Evolutionary conservation across 495 filamentous ascomycete genomes (phyloP), one percentile per base, ranked within the genome.

Genomic region (Aspergillus diversus): DNA sequence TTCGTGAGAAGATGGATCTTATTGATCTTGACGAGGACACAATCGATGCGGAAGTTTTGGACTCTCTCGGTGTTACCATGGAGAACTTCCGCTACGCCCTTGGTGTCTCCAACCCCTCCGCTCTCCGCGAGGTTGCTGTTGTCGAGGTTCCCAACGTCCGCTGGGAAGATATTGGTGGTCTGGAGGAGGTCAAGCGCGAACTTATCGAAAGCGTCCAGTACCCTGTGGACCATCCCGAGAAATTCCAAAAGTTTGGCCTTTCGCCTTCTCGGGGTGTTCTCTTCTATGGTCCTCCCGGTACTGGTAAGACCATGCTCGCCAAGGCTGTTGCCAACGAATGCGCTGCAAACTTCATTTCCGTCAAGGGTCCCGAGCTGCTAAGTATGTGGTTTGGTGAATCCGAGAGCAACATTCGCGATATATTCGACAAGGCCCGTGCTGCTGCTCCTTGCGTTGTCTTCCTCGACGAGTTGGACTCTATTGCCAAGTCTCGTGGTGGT

Each of bases 361-460:
- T 99, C 74, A 99, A 99, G 86, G 95, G 95, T 61, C 95, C 95
- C 64, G 95, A 99, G 81, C 81, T 99, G 69, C 86, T 99, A 61
- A 97, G 92, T 72, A 99, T 99, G 95, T 99, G 95, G 95, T 99
- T 99, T 76, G 95, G 95, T 90, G 95, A 99, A 80, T 98, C 96
- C 16, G 95, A 99, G 79, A 97, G 92, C 89, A 99, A 99, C 81
- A 98, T 99, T 65, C 92, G 95, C 73, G 95, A 99, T 69, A 99
- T 99, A 71, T 99, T 99, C 81, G 95, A 99, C 87, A 99, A 99
- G 86, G 95, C 95, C 68, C 91, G 95, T 69, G 96, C 96, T 65
- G 96, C 95, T 63, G 95, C 95, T 72, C 95, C 95, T 82, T 99
- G 95, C 71, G 92, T 99, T 64, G 96, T 99, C 65, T 99, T 99